A percentile compares a stretch with the other conserved stretches of the same genome.
Evolutionary conservation across 768 basidiomycete genomes (phyloP).

Genomic region (Boletus edulis): DNA sequence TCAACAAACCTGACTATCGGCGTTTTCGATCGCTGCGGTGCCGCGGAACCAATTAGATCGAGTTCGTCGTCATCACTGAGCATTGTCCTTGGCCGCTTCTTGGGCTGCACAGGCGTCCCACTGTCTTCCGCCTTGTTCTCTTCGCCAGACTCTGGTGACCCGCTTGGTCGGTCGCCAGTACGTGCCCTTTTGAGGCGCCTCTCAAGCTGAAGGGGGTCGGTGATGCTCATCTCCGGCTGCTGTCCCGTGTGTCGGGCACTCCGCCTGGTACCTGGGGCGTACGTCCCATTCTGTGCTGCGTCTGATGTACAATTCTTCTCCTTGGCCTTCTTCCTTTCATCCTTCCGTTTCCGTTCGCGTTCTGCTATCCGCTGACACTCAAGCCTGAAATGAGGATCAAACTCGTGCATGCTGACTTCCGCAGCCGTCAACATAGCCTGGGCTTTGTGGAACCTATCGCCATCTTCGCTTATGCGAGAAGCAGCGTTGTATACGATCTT

Average conservation of each 20-base stretch:
- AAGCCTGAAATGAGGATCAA: constrained; percentile 70
- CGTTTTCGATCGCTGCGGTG: constrained; percentile 33
- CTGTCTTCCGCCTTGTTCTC: constrained; percentile 45
- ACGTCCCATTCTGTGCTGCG: constrained; percentile 29
- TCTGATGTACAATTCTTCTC: constrained; percentile 23
- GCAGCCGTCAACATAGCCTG: constrained; percentile 87
- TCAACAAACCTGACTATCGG: constrained; percentile 53
- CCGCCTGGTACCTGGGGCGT: constrained; percentile 56
- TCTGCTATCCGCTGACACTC: constrained; percentile 90
- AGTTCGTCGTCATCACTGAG: constrained; percentile 48
- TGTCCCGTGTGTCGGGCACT: constrained; percentile 75
- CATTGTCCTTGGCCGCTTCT: constrained; percentile 49
- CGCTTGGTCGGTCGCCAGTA: constrained; percentile 51
- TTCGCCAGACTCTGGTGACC: constrained; percentile 43
- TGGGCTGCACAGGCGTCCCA: constrained; percentile 41
- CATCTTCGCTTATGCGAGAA: constrained; percentile 56
- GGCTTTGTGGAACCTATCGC: constrained; percentile 75
- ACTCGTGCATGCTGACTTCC: constrained; percentile 82
- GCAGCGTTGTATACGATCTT: constrained; percentile 79
- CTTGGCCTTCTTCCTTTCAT: constrained; percentile 44
- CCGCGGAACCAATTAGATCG: constrained; percentile 33
- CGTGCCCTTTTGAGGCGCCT: constrained; percentile 72
- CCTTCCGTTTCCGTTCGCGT: constrained; percentile 65
- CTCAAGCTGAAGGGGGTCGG: constrained; percentile 74
- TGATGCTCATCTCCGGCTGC: constrained; percentile 67